A percentile compares a stretch with the other conserved stretches of the same genome.
These are phyloP conservation scores for Pythium insidiosum DNA, from an alignment of 352 stramenopile species.

Conservation along the genomic window DNA sequence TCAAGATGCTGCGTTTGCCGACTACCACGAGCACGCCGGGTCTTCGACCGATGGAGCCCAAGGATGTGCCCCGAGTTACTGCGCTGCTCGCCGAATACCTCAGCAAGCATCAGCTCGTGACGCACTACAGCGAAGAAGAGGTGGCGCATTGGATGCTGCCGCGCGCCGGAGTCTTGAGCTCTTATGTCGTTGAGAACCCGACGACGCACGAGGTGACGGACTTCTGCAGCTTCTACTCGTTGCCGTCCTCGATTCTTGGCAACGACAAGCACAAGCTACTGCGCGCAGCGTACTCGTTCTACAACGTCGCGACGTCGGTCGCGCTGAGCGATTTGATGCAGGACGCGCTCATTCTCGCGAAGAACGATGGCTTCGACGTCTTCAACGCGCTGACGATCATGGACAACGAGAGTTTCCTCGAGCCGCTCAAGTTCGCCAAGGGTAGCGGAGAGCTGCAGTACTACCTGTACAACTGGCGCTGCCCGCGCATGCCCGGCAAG, in stretches of 20 bases:
- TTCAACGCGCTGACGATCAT: constrained; percentile 71
- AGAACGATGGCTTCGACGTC: constrained; percentile 42
- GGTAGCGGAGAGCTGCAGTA: constrained; percentile 60
- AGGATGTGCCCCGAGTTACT: constrained; percentile 43
- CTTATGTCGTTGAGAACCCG: constrained; percentile 87
- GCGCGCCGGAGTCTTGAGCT: constrained; percentile 91
- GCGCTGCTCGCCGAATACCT: constrained; percentile 46
- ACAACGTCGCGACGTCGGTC: constrained; percentile 88
- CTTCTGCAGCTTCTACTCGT: constrained; percentile 96
- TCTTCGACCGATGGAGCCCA: constrained; percentile 44
- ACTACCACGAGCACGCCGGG: constrained; percentile 19
- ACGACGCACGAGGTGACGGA: constrained; percentile 85
- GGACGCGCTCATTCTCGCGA: constrained; percentile 49
- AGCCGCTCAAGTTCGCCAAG: constrained; percentile 53
- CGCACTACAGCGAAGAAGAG: constrained; percentile 89
- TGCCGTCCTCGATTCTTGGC: constrained; percentile 94
- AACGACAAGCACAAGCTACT: constrained; percentile 94
- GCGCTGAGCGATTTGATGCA: constrained; percentile 56
- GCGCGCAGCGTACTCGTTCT: constrained; percentile 98
- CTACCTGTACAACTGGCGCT: constrained; percentile 79
- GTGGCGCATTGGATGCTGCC: constrained; percentile 97
- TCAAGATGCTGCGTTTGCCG: constrained; percentile 89
- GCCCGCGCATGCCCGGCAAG: constrained; percentile 40
- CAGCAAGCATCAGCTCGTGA: constrained; percentile 66
- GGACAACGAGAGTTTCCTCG: constrained; percentile 48